Base-by-base conservation (phyloP, 2,329 filamentous ascomycete genomes). In the Colletotrichum sp. region DNA sequence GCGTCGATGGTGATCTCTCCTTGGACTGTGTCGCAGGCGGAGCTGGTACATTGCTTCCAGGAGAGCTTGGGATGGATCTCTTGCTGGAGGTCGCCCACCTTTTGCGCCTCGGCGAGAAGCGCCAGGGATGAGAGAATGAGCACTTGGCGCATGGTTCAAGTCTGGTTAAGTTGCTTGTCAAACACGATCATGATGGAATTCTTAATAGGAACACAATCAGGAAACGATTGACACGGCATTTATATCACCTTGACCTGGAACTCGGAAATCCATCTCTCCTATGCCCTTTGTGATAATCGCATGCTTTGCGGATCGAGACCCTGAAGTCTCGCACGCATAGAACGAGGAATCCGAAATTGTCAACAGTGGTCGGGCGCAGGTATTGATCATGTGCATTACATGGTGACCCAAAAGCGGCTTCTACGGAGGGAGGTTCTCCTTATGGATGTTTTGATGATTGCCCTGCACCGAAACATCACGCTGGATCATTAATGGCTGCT, bases 1-100 rank as follows among this genome's bases (percentile, higher is more conserved):
- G 75, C 63, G 59, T 77, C 75, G 24, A 77, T 34, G 3, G 65
- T 67, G 28, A 77, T 61, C 6, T 60, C 72, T 4, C 65, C 72
- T 10, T 57, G 26, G 24, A 76, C 65, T 6, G 65, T 32, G 4
- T 57, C 10, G 60, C 75, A 77, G 18, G 28, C 2, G 3, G 34
- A 30, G 21, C 21, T 52, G 24, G 57, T 70, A 60, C 75, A 77
- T 6, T 55, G 39, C 26, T 72, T 64, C 75, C 75, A 77, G 21
- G 68, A 61, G 28, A 77, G 69, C 8, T 26, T 57, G 2, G 76
- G 73, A 13, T 76, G 76, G 28, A 34, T n/a, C 21, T 76, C 69
- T 14, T n/a, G 26, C 8, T 63, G 21, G 14, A 66, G 9, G 13
- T 52, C 24, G 66, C 73, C 76, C 8, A 30, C 26, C 21, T 73